Percentiles rank a stretch among this genome's conserved stretches.
These are phyloP conservation scores for Suhomyces chickasaworum DNA, from an alignment of 1,139 yeast genomes.

Conservation along the genomic window DNA sequence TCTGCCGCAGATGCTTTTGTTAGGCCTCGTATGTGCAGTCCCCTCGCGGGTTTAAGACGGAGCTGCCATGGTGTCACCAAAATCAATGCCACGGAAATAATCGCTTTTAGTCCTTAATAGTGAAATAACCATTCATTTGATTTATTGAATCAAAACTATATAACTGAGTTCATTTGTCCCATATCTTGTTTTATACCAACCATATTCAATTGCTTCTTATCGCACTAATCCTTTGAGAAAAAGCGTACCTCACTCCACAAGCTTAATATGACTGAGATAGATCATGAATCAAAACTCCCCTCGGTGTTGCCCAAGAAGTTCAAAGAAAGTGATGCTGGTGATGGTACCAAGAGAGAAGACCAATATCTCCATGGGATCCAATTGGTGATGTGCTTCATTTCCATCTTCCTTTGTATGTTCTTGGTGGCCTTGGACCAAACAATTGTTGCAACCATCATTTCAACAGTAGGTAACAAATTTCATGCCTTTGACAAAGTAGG, in stretches of 20 bases:
- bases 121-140: not conserved
- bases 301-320: slow-evolving; percentile 2
- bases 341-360: slow-evolving; percentile 36
- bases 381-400: slow-evolving; percentile 29
- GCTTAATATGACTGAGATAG: not conserved
- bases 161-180: not conserved
- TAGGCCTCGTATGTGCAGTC: not conserved
- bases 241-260: not conserved
- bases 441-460: slow-evolving; percentile 39
- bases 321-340: slow-evolving; percentile 39
- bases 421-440: slow-evolving; percentile 46
- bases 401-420: slow-evolving; percentile 36
- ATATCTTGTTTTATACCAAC: not conserved
- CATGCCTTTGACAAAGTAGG: slow-evolving; percentile 30
- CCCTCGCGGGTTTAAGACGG: not conserved
- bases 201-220: not conserved
- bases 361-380: slow-evolving; percentile 35
- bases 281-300: not conserved
- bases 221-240: not conserved
- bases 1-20: not conserved
- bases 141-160: not conserved
- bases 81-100: not conserved
- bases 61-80: not conserved
- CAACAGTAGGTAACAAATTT: slow-evolving; percentile 41
- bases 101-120: not conserved